Evolutionary conservation across 2,329 filamentous ascomycete species (phyloP).

Genomic region (Pseudocercospora ulei): DNA sequence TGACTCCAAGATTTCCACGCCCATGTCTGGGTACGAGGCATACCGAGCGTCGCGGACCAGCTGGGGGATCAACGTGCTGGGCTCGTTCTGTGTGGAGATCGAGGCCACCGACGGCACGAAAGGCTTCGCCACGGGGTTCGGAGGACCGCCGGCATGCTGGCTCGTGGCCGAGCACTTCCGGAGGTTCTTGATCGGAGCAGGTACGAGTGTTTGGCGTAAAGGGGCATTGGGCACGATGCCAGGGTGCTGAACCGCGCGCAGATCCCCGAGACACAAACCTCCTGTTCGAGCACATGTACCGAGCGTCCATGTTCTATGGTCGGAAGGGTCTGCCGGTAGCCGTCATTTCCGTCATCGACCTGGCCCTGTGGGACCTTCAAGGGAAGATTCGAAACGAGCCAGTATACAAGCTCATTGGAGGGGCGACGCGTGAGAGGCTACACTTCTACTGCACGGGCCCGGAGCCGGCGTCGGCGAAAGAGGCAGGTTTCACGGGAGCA

Average conservation of each 20-base stretch:
- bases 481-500: constrained; percentile 80
- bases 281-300: constrained; percentile 94
- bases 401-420: constrained; percentile 88
- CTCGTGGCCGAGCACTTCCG: constrained; percentile 88
- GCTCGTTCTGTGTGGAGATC: constrained; percentile 83
- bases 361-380: constrained; percentile 84
- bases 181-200: constrained; percentile 74
- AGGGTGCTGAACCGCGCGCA: constrained; percentile 28
- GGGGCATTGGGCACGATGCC: too few species aligned
- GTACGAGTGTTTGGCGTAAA: constrained; percentile 33
- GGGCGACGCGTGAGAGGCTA: constrained; percentile 71
- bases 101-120: constrained; percentile 85
- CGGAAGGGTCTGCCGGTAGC: constrained; percentile 83
- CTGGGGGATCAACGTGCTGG: constrained; percentile 92
- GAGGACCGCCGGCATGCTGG: constrained; percentile 89
- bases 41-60: constrained; percentile 80
- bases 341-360: constrained; percentile 87
- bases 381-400: constrained; percentile 88
- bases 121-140: constrained; percentile 88
- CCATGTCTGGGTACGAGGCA: constrained; percentile 79
- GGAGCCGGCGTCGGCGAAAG: constrained; percentile 66
- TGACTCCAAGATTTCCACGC: constrained; percentile 83
- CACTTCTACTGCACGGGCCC: constrained; percentile 94
- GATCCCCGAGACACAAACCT: constrained; percentile 87
- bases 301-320: constrained; percentile 91